Percentiles rank a stretch among this genome's conserved stretches.
phyloP scores from a whole-genome alignment of 2,329 filamentous ascomycete genomes.

The Drechslera avenae region DNA sequence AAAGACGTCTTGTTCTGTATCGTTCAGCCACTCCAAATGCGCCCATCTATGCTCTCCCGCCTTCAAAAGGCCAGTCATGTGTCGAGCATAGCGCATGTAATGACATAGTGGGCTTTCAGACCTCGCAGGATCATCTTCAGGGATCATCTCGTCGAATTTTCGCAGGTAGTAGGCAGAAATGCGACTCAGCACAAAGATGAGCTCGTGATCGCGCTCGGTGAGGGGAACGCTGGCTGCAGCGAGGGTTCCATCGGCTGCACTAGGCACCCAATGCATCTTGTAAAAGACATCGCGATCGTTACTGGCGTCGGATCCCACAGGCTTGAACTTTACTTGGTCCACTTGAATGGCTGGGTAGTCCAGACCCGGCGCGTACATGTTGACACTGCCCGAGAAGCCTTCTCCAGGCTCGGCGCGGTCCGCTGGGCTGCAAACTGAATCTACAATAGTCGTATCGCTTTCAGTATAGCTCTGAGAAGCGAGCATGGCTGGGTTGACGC shows the following conservation, averaged over 20 bases:
- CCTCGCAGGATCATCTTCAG: not conserved
- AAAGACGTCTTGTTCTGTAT: not conserved
- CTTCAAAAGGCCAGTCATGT: not conserved
- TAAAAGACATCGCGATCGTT: not conserved
- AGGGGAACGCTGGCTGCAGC: not conserved
- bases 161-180: not conserved
- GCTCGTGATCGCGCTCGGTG: not conserved
- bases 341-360: not conserved
- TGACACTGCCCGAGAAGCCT: not conserved
- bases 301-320: not conserved
- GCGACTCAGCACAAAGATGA: not conserved
- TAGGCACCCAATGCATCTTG: constrained; percentile 1
- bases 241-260: not conserved
- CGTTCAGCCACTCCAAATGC: not conserved
- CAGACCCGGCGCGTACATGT: not conserved
- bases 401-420: not conserved
- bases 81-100: not conserved
- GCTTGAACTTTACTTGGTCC: not conserved
- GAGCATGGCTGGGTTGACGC: constrained; percentile 19
- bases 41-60: not conserved
- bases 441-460: not conserved
- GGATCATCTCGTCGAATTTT: not conserved
- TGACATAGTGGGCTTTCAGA: not conserved
- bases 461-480: not conserved
- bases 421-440: not conserved